These are phyloP conservation scores for Lasiodiplodia sp. DNA, from an alignment of 2,329 filamentous ascomycete species.

Conservation along the genomic window DNA sequence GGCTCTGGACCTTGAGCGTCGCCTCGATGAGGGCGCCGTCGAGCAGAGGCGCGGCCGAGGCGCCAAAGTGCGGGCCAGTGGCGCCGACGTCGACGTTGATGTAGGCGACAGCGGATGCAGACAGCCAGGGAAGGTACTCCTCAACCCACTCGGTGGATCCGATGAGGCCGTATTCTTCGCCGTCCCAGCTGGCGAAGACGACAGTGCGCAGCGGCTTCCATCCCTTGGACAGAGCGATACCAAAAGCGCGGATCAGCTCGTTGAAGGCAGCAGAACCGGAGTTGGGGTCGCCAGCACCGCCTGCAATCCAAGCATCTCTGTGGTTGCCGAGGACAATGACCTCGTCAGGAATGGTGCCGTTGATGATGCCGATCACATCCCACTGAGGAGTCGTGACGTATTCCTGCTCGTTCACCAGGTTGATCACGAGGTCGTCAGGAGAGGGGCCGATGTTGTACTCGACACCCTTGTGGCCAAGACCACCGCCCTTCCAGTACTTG, in stretches of 20 bases:
- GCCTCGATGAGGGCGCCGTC: conserved; percentile 75
- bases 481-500: conserved; percentile 74
- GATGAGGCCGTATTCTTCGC: conserved; percentile 81
- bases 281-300: conserved; percentile 82
- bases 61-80: conserved; percentile 67
- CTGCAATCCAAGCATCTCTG: conserved; percentile 86
- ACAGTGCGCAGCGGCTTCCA: conserved; percentile 91
- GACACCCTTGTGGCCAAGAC: conserved; percentile 80
- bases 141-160: conserved; percentile 95
- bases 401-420: conserved; percentile 58
- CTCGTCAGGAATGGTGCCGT: conserved; percentile 83
- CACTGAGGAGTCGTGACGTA: conserved; percentile 59
- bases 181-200: conserved; percentile 77
- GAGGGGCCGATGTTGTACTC: conserved; percentile 86
- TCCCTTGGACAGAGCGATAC: conserved; percentile 72
- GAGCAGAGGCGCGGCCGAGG: conserved; percentile 76
- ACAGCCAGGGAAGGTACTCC: conserved; percentile 84
- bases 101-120: conserved; percentile 76
- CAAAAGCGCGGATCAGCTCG: conserved; percentile 78
- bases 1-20: conserved; percentile 51
- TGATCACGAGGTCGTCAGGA: conserved; percentile 68
- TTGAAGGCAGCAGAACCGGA: conserved; percentile 81
- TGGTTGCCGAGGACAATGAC: conserved; percentile 93
- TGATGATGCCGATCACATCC: conserved; percentile 91
- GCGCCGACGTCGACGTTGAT: conserved; percentile 84